Percentiles rank a stretch among this genome's conserved stretches.
phyloP scores from a whole-genome alignment of 768 basidiomycete species.

The Lactarius evosmus region DNA sequence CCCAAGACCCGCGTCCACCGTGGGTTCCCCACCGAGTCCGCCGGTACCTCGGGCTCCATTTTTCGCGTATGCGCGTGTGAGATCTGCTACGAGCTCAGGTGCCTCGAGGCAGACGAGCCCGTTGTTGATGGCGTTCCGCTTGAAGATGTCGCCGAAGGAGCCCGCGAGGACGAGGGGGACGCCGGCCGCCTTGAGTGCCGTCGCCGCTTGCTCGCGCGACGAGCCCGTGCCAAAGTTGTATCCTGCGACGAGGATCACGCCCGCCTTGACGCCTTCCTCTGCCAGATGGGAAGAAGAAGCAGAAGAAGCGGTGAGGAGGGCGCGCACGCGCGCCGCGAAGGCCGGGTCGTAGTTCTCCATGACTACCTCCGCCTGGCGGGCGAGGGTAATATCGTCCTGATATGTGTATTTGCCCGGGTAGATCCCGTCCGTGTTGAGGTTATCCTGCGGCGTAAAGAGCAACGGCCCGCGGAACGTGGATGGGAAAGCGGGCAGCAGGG shows the following conservation, averaged over 20 bases:
- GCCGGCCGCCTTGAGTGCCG: slow-evolving; percentile 92
- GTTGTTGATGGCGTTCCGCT: slow-evolving; percentile 98
- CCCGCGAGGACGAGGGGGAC: slow-evolving; percentile 94
- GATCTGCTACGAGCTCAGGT: slow-evolving; percentile 81
- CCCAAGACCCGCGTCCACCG: slow-evolving; percentile 67
- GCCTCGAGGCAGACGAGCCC: slow-evolving; percentile 93
- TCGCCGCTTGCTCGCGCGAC: slow-evolving; percentile 97
- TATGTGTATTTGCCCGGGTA: slow-evolving; percentile 99
- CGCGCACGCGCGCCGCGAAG: slow-evolving; percentile 70
- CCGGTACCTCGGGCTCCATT: slow-evolving; percentile 76
- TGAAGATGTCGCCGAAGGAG: slow-evolving; percentile 99
- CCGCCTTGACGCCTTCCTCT: slow-evolving; percentile 41
- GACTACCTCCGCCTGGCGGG: slow-evolving; percentile 89
- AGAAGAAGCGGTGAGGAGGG: slow-evolving; percentile 36
- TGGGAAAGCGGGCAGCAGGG: slow-evolving; percentile 81
- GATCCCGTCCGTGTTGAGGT: slow-evolving; percentile 96
- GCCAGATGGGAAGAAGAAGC: slow-evolving; percentile 24
- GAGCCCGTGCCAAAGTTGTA: slow-evolving; percentile 99
- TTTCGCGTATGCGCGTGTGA: slow-evolving; percentile 72
- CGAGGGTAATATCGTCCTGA: slow-evolving; percentile 97
- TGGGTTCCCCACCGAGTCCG: slow-evolving; percentile 77
- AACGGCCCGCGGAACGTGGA: slow-evolving; percentile 74
- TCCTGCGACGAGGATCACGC: slow-evolving; percentile 83
- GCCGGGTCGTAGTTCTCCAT: slow-evolving; percentile 98
- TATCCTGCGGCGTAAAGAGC: slow-evolving; percentile 95